Conservation (phyloP, 345 rosid species). For the Luvunga scandens region DNA sequence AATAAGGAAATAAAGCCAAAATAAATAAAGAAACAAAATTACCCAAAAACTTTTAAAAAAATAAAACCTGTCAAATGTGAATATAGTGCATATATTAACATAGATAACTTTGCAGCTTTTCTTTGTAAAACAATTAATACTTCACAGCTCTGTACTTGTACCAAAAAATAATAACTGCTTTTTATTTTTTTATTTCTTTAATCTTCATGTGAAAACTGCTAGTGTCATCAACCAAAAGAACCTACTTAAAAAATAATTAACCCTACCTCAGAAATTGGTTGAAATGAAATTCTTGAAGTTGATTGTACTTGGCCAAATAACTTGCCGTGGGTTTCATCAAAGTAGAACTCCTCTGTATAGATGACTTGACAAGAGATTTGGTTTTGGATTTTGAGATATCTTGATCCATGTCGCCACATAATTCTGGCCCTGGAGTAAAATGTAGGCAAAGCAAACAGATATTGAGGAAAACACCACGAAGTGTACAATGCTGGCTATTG, state of each 20-base stretch:
- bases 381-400: conserved; percentile 12
- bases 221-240: not conserved
- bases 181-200: not conserved
- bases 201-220: not conserved
- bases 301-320: conserved; percentile 74
- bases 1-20: not conserved
- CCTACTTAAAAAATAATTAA: not conserved
- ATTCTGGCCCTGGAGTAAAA: conserved; percentile 24
- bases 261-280: conserved; percentile 45
- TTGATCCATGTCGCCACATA: conserved; percentile 19
- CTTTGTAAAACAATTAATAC: not conserved
- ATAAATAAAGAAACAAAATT: not conserved
- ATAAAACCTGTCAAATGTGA: too few relatives aligned
- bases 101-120: not conserved
- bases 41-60: not conserved
- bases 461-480: not conserved
- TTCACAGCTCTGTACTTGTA: not conserved
- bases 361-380: conserved; percentile 25
- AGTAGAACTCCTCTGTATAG: conserved; percentile 44
- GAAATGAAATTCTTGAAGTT: conserved; percentile 35
- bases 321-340: conserved; percentile 86
- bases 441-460: not conserved
- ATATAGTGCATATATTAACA: too few relatives aligned
- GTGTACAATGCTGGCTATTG: not conserved
- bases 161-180: not conserved